A percentile compares a stretch with the other conserved stretches of the same genome.
Conservation (phyloP, 371 early-diverging fungal genomes). For the Mucor indicus region DNA sequence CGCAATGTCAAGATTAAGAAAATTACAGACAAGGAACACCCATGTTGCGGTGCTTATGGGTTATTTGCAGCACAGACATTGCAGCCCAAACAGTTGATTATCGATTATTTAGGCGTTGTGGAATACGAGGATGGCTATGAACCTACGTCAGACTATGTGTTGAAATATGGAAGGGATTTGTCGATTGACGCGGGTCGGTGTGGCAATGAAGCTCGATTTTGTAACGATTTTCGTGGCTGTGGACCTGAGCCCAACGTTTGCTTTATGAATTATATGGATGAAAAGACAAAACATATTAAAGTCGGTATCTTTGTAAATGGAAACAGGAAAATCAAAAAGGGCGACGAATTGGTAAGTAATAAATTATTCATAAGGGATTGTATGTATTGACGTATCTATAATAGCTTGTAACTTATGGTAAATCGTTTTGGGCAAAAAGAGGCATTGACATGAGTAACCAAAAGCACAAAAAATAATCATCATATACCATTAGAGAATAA, state of each 20-base stretch:
- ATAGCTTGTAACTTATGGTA: conserved; percentile 50
- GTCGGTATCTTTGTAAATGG: conserved; percentile 50
- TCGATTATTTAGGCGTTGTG: conserved; percentile 51
- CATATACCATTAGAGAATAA: no score
- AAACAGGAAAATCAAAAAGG: conserved; percentile 46
- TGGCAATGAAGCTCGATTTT: conserved; percentile 54
- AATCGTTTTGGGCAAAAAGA: conserved; percentile 49
- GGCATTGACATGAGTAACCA: conserved; percentile 50
- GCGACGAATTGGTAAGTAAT: conserved; percentile 45
- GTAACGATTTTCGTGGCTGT: conserved; percentile 53
- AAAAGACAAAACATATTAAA: conserved; percentile 39
- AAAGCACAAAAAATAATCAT: conserved; percentile 22
- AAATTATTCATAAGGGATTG: no score
- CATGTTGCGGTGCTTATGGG: conserved; percentile 51
- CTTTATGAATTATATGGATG: conserved; percentile 49
- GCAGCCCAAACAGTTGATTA: conserved; percentile 40
- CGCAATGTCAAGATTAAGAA: conserved; percentile 42
- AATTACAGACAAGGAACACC: conserved; percentile 41
- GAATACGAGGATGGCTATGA: conserved; percentile 38
- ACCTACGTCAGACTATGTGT: conserved; percentile 45
- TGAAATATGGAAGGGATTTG: conserved; percentile 36
- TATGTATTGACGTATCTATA: no score
- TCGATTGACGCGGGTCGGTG: conserved; percentile 49
- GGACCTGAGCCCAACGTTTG: conserved; percentile 50
- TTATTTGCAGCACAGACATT: conserved; percentile 46